These are phyloP conservation scores for Gossypium davidsonii DNA, from an alignment of 441 rosid genomes.

Conservation along the genomic window DNA sequence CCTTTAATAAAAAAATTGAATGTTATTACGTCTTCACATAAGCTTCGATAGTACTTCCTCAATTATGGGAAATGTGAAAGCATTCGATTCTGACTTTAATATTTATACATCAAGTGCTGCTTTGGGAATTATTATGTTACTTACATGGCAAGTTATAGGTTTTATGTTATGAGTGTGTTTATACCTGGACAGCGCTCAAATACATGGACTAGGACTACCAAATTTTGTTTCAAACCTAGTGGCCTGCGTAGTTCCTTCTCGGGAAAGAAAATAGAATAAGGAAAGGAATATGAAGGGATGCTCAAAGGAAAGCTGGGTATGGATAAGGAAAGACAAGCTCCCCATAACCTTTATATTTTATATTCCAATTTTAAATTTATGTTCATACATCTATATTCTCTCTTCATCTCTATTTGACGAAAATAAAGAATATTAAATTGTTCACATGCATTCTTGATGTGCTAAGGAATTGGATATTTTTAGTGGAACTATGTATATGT, in stretches of 20 bases:
- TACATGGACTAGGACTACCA: too few relatives aligned
- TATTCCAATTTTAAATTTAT: background rate
- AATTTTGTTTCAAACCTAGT: background rate
- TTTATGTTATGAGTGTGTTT: background rate
- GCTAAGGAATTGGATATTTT: background rate
- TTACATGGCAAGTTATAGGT: background rate
- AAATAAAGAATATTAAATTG: background rate
- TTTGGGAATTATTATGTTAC: background rate
- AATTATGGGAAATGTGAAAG: background rate
- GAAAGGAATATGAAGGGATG: background rate
- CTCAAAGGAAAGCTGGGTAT: background rate
- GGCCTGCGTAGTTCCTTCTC: background rate
- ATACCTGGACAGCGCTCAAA: background rate
- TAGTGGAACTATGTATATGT: too few relatives aligned
- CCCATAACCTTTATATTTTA: background rate
- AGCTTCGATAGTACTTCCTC: background rate
- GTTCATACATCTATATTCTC: background rate
- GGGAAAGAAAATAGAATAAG: background rate
- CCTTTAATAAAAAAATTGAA: background rate
- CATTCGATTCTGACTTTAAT: background rate
- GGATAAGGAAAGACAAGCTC: background rate
- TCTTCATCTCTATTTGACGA: background rate
- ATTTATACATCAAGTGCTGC: background rate
- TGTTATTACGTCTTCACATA: background rate
- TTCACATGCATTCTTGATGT: background rate